Base-by-base conservation (phyloP, 163 green algal species). In the Chlamydomonas reinhardtii region DNA sequence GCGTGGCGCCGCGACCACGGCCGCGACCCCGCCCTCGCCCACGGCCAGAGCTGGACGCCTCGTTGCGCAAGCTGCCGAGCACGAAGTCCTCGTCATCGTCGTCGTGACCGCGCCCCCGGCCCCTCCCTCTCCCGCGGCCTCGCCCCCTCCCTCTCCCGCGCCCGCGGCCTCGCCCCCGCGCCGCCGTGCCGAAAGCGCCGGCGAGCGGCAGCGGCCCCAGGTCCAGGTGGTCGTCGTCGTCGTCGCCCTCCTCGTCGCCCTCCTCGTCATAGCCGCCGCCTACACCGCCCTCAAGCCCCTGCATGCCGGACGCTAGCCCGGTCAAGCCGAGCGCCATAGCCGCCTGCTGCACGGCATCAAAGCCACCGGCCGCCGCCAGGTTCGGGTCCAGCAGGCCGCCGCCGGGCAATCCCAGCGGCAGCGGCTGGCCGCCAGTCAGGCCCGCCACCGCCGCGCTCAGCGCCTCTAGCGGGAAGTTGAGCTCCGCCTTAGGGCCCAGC, bases 31-130 rank as follows among this genome's bases (percentile, higher is more conserved):
- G 65, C 11, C 74, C 74, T 15, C 79, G 79, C 2, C 71, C 76
- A 24, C 65, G 48, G 19, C 54, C 39, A n/a, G 74, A 11, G 19
- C 29, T n/a, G 39, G 82, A 73, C 25, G 74, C 68, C 2, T 75
- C 52, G 17, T 59, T 85, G 83, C 74, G 65, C 31, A 72, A 24
- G 74, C 70, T 48, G 32, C 75, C 74, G 16, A 83, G 74, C 32
- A 85, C 74, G n/a, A 82, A 83, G 20, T 82, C 74, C 68, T 89
- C 83, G n/a, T 89, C 83, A 37, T 89, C 83, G 34, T 82, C 76
- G 29, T 77, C 74, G 4, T 27, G 29, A 4, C 74, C 27, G 27
- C 84, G 37, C 48, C 72, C 27, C 74, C 76, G 20, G 1, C 68
- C 31, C 27, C 65, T 9, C 15, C 76, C 85, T 2, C 85, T 56